phyloP scores from a whole-genome alignment of 768 basidiomycete genomes.

The Lactarius indigo region DNA sequence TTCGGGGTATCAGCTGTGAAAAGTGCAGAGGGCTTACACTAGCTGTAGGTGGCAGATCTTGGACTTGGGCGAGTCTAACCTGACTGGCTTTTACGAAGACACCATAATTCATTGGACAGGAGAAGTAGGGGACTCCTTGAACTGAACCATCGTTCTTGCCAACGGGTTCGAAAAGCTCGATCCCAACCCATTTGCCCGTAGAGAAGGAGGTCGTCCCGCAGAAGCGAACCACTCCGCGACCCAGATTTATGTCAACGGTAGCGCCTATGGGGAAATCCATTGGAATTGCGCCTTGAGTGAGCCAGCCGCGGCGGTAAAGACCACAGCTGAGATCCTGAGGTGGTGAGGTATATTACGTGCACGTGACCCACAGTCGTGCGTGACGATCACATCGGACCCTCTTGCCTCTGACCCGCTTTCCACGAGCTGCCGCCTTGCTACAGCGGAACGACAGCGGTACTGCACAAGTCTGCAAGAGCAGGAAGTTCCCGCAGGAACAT shows the following conservation, averaged over 20 bases:
- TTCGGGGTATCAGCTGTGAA: not conserved
- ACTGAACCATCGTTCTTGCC: constrained; percentile 98
- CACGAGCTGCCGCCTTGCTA: not conserved
- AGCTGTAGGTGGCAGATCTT: not conserved
- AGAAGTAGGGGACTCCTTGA: constrained; percentile 75
- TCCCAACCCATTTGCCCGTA: constrained; percentile 91
- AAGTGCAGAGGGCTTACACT: constrained; percentile 5
- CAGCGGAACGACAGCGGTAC: not conserved
- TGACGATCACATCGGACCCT: not conserved
- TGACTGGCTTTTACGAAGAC: constrained; percentile 88
- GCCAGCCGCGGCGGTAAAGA: not conserved
- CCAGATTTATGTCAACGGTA: constrained; percentile 75
- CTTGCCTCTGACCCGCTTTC: not conserved
- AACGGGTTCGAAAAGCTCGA: constrained; percentile 75
- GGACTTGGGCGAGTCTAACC: constrained; percentile 55
- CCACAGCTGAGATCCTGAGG: not conserved
- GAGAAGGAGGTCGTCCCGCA: constrained; percentile 80
- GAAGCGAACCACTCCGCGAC: constrained; percentile 84
- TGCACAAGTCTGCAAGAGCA: not conserved
- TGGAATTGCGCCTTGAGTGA: constrained; percentile 20
- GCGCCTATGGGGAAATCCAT: constrained; percentile 58
- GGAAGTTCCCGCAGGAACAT: not conserved
- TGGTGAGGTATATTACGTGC: not conserved
- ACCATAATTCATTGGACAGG: constrained; percentile 70
- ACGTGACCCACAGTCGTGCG: not conserved